Conservation (phyloP, 2,329 filamentous ascomycete species). For the Cladophialophora bantiana region DNA sequence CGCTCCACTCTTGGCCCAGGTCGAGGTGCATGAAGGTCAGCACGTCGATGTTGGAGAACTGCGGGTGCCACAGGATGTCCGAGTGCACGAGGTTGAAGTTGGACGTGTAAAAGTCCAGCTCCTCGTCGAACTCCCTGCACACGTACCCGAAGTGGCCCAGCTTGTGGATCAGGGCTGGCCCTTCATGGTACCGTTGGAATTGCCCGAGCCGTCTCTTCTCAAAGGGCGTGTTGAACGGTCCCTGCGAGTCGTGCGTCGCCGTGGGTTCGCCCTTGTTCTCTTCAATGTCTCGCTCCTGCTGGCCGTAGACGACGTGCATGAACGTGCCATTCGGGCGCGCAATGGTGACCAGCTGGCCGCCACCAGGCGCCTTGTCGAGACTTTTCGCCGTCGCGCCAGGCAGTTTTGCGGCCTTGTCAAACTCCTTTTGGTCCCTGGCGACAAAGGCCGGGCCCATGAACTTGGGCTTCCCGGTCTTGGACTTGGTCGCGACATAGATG, state of each 20-base stretch:
- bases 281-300: constrained; percentile 27
- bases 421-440: constrained; percentile 63
- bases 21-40: constrained; percentile 60
- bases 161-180: constrained; percentile 53
- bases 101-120: constrained; percentile 52
- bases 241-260: constrained; percentile 42
- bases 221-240: constrained; percentile 50
- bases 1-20: constrained; percentile 52
- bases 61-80: constrained; percentile 50
- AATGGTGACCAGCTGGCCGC: constrained; percentile 34
- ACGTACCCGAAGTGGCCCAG: constrained; percentile 56
- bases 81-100: constrained; percentile 57
- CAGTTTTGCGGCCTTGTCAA: constrained; percentile 57
- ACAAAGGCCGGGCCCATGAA: constrained; percentile 67
- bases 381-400: constrained; percentile 62
- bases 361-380: constrained; percentile 45
- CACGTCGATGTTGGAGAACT: constrained; percentile 48
- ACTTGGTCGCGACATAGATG: constrained; percentile 64
- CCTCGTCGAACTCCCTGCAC: constrained; percentile 46
- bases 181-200: constrained; percentile 53
- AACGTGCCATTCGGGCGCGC: constrained; percentile 38
- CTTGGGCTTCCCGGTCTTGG: constrained; percentile 51
- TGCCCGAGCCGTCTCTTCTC: constrained; percentile 48
- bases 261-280: background rate
- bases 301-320: constrained; percentile 46